Conservation (phyloP, 139 green algal species). For the Micractinium conductrix region DNA sequence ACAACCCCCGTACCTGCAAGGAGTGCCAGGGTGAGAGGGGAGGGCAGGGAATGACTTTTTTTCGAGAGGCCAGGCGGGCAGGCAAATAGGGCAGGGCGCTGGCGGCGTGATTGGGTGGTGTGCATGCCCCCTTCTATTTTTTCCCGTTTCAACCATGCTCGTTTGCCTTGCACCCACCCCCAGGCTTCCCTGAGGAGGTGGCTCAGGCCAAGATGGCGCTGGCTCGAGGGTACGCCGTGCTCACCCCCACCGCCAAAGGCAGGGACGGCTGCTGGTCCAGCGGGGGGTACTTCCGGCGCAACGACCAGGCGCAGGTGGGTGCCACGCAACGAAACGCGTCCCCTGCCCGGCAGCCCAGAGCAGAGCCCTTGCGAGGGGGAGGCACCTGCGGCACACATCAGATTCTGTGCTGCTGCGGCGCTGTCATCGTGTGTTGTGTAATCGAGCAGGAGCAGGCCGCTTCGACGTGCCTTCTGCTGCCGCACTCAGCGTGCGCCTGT, state of each 20-base stretch:
- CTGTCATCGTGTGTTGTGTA: too few relatives aligned
- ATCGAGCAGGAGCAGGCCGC: too few relatives aligned
- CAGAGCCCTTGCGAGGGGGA: too few relatives aligned
- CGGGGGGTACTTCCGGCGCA: background rate
- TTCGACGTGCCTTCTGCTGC: too few relatives aligned
- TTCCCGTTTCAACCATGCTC: background rate
- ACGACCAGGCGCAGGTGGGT: background rate
- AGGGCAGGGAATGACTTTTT: background rate
- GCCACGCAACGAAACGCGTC: too few relatives aligned
- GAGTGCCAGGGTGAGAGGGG: constrained; percentile 15
- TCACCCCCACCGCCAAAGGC: constrained; percentile 4
- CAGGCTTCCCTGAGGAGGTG: constrained; percentile 16
- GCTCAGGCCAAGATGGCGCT: constrained; percentile 7
- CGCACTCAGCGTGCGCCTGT: too few relatives aligned
- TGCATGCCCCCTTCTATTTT: background rate
- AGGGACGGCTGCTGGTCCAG: background rate
- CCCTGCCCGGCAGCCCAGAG: background rate
- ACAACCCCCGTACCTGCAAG: background rate
- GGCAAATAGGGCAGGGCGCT: background rate
- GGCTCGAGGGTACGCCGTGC: background rate
- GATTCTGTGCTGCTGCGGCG: too few relatives aligned
- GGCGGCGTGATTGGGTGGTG: background rate
- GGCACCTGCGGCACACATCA: too few relatives aligned
- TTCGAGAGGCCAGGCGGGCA: too few relatives aligned
- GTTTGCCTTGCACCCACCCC: background rate